Evolutionary conservation across 192 early-diverging fungal genomes (phyloP).

Genomic region (Coemansia sp.): DNA sequence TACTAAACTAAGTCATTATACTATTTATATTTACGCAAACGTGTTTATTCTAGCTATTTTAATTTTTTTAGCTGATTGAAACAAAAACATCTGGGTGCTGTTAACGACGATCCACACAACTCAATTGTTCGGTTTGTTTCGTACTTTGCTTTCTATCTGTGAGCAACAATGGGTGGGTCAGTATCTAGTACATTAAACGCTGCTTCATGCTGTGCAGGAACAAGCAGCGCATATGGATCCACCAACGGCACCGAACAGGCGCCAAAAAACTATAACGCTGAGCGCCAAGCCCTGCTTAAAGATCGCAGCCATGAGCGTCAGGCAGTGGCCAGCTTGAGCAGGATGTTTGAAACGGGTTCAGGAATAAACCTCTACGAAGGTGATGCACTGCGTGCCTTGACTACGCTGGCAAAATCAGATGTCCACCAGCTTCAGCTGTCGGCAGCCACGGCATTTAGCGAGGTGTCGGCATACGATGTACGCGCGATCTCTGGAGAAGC

Average conservation of each 20-base stretch:
- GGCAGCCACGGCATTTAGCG: slow-evolving; percentile 84
- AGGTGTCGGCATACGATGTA: slow-evolving; percentile 83
- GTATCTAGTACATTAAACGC: slow-evolving; percentile 1
- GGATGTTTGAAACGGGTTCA: slow-evolving; percentile 45
- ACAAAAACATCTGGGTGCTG: too few species aligned
- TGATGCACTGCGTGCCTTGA: slow-evolving; percentile 70
- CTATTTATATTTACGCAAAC: too few species aligned
- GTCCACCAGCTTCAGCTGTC: slow-evolving; percentile 81
- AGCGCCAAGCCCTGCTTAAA: slow-evolving; percentile 32
- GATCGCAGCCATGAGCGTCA: slow-evolving; percentile 26
- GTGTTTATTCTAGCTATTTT: too few species aligned
- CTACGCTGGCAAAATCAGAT: slow-evolving; percentile 80
- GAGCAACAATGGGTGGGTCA: neutral
- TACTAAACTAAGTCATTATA: too few species aligned
- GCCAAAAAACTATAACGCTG: neutral
- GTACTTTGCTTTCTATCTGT: neutral
- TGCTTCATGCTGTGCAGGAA: neutral
- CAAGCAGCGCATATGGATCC: neutral
- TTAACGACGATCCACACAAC: neutral
- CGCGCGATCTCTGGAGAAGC: slow-evolving; percentile 66
- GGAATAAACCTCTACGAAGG: slow-evolving; percentile 71
- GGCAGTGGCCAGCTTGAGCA: slow-evolving; percentile 37
- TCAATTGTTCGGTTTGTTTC: neutral
- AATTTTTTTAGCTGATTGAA: too few species aligned
- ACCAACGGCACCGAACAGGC: neutral